Conservation (phyloP, 1,284 basidiomycete genomes). For the Chondrostereum purpureum region DNA sequence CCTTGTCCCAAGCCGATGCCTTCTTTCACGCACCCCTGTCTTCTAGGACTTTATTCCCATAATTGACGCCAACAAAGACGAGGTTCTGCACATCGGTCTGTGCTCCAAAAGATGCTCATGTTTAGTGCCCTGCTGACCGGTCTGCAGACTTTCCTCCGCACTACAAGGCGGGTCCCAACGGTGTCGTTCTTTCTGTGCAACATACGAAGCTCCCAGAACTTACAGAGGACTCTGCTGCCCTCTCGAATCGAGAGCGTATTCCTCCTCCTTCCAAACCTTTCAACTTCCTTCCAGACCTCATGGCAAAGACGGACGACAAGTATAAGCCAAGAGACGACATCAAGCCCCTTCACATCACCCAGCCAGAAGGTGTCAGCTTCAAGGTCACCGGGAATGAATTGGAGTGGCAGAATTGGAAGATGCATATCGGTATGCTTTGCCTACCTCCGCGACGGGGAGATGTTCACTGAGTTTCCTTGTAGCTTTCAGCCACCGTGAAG, state of each 20-base stretch:
- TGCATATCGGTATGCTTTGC: constrained; percentile 62
- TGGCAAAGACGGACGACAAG: constrained; percentile 47
- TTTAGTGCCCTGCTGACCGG: constrained; percentile 1
- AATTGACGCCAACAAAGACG: constrained; percentile 61
- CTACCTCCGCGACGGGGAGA: constrained; percentile 1
- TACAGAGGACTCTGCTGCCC: constrained; percentile 38
- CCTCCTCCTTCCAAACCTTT: constrained; percentile 57
- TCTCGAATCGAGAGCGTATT: constrained; percentile 58
- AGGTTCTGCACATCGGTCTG: constrained; percentile 67
- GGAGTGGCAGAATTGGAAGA: constrained; percentile 93
- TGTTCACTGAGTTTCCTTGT: background rate
- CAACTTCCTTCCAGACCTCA: constrained; percentile 77
- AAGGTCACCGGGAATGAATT: constrained; percentile 75
- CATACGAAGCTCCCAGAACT: constrained; percentile 48
- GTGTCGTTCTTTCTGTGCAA: constrained; percentile 35
- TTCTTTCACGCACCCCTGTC: constrained; percentile 12
- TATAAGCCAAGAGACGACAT: constrained; percentile 66
- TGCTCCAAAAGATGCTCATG: background rate
- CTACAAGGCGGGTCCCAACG: constrained; percentile 42
- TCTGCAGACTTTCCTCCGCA: constrained; percentile 61
- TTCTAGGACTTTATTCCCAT: constrained; percentile 73
- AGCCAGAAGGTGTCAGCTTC: constrained; percentile 91
- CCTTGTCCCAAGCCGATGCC: constrained; percentile 2
- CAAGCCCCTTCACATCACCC: constrained; percentile 81
- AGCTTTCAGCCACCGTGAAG: constrained; percentile 60